Evolutionary conservation across 208 protist species (phyloP).

Genomic region (Trichomonas vaginalis): DNA sequence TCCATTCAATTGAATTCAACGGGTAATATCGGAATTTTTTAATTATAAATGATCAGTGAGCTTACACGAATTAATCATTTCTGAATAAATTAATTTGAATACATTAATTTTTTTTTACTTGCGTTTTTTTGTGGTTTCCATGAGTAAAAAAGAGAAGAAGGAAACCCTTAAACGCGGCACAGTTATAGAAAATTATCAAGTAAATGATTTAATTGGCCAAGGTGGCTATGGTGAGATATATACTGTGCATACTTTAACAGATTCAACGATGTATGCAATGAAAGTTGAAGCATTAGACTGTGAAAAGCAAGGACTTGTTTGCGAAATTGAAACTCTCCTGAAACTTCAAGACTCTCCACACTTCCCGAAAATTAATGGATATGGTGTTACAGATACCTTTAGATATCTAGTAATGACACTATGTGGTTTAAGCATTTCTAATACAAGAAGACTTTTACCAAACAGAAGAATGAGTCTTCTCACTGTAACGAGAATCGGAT

Average conservation of each 20-base stretch:
- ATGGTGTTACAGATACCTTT: neutral
- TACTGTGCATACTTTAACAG: neutral
- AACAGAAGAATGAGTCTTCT: neutral
- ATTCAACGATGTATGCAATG: neutral
- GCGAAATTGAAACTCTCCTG: neutral
- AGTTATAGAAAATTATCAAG: neutral
- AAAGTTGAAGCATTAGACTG: neutral
- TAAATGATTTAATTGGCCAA: neutral
- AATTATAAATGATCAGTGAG: too few relatives aligned
- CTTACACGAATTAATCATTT: too few relatives aligned
- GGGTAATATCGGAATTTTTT: too few relatives aligned
- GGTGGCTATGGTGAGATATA: slow-evolving; percentile 13
- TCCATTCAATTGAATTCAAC: too few relatives aligned
- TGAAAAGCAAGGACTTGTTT: neutral
- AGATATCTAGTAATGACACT: neutral
- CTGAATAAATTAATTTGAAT: too few relatives aligned
- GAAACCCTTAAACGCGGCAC: neutral
- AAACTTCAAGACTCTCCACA: neutral
- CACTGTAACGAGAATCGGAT: neutral
- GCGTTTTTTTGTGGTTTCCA: neutral
- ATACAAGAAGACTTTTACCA: neutral
- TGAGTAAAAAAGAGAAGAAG: neutral
- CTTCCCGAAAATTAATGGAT: neutral
- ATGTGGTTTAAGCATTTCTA: neutral
- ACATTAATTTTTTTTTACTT: too few relatives aligned